Evolutionary conservation across 306 rosid genomes (phyloP).

Genomic region (Lathyrus sativus): DNA sequence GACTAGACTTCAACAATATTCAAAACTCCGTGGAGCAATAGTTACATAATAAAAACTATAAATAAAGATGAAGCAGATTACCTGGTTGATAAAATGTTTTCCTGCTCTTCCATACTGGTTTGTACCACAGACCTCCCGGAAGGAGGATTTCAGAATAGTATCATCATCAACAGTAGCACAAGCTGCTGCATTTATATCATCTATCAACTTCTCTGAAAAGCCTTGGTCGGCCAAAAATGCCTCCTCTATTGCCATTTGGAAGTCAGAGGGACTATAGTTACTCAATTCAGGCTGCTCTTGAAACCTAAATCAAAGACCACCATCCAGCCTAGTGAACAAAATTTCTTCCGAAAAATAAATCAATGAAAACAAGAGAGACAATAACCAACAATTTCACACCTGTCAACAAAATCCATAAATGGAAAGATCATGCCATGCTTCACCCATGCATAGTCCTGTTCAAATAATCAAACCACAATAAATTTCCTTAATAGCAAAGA

Average conservation of each 20-base stretch:
- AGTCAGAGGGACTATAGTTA: constrained; percentile 60
- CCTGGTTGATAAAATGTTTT: constrained; percentile 58
- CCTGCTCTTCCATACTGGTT: constrained; percentile 67
- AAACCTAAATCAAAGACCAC: constrained; percentile 63
- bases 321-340: constrained; percentile 40
- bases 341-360: constrained; percentile 17
- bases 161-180: constrained; percentile 67
- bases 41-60: constrained; percentile 27
- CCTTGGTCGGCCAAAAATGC: constrained; percentile 96
- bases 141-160: constrained; percentile 56
- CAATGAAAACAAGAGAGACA: constrained; percentile 12
- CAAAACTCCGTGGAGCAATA: constrained; percentile 14
- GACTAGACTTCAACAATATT: constrained; percentile 14
- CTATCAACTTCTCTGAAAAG: constrained; percentile 82
- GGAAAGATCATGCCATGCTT: constrained; percentile 90
- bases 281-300: constrained; percentile 78
- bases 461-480: constrained; percentile 46
- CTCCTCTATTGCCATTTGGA: constrained; percentile 91
- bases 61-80: constrained; percentile 29
- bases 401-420: constrained; percentile 76
- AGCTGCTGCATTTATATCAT: constrained; percentile 92
- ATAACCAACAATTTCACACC: constrained; percentile 55
- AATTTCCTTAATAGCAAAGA: constrained; percentile 36
- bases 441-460: constrained; percentile 99
- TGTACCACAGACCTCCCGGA: constrained; percentile 66